Evolutionary conservation across 495 filamentous ascomycete species (phyloP).

Genomic region (Xylaria telfairii): DNA sequence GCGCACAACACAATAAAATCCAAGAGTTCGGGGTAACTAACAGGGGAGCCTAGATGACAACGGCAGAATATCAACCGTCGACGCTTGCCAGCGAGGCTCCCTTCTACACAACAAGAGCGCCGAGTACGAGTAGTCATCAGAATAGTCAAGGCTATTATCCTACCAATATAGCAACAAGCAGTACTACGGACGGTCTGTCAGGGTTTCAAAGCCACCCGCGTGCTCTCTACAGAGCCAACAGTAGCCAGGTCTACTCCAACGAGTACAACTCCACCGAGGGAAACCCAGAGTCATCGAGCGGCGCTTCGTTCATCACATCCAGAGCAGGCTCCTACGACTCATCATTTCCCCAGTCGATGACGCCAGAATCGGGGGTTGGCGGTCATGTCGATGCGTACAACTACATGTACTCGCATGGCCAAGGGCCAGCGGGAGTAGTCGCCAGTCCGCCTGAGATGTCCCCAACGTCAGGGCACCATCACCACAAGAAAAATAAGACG

Average conservation of each 20-base stretch:
- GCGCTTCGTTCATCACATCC: conserved; percentile 31
- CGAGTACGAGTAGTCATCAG: conserved; percentile 28
- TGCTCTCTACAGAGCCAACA: conserved; percentile 30
- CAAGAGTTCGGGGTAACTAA: conserved; percentile 17
- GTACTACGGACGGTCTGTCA: conserved; percentile 30
- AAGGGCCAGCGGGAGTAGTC: conserved; percentile 28
- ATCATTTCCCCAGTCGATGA: conserved; percentile 32
- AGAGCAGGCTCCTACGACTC: conserved; percentile 33
- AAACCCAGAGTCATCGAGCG: conserved; percentile 32
- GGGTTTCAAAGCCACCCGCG: conserved; percentile 33
- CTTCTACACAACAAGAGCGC: conserved; percentile 32
- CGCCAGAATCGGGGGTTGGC: conserved; percentile 29
- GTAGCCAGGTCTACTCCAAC: conserved; percentile 31
- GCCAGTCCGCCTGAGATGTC: conserved; percentile 31
- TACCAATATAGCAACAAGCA: conserved; percentile 24
- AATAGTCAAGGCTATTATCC: conserved; percentile 32
- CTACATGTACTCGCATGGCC: conserved; percentile 34
- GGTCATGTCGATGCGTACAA: conserved; percentile 32
- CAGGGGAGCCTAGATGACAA: conserved; percentile 31
- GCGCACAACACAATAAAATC: neutral
- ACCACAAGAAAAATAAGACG: conserved; percentile 24
- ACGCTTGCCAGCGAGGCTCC: conserved; percentile 32
- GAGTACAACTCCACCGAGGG: conserved; percentile 31
- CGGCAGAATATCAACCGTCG: conserved; percentile 34
- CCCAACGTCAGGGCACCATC: conserved; percentile 21